Percentiles rank a stretch among this genome's conserved stretches.
Conservation (phyloP, 2,329 filamentous ascomycete genomes). For the Ophiostoma himal-ulmi region DNA sequence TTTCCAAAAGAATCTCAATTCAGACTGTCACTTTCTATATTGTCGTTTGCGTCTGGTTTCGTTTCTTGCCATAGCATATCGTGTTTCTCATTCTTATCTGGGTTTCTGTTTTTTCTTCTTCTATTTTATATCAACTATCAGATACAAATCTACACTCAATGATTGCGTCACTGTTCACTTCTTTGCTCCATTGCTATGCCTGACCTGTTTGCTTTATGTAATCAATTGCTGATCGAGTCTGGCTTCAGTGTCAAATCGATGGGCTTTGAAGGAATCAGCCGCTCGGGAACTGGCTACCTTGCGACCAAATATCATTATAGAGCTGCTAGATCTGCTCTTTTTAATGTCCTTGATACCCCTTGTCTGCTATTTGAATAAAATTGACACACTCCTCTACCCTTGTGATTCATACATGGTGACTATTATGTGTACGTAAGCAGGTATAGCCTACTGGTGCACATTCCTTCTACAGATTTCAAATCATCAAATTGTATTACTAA, state of each 20-base stretch:
- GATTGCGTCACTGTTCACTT: neutral
- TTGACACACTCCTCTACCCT: neutral
- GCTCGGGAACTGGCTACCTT: neutral
- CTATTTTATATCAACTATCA: neutral
- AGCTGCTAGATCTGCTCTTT: neutral
- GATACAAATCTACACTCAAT: slow-evolving; percentile 10
- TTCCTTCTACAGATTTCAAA: neutral
- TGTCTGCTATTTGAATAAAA: neutral
- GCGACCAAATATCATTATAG: neutral
- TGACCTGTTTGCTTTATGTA: neutral
- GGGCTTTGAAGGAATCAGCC: neutral
- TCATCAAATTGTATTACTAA: neutral
- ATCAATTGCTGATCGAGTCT: neutral
- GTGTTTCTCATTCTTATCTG: neutral
- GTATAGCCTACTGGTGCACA: neutral
- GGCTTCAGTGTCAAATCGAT: neutral
- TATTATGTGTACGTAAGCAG: neutral
- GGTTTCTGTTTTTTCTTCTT: neutral
- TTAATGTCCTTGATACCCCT: neutral
- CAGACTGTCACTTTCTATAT: neutral
- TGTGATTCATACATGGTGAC: neutral
- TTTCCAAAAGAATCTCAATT: slow-evolving; percentile 8
- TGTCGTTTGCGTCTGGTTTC: neutral
- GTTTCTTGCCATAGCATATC: neutral
- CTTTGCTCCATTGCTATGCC: neutral